Base-by-base conservation (phyloP, 2,329 filamentous ascomycete genomes). In the Mycosphaerella arachidis region DNA sequence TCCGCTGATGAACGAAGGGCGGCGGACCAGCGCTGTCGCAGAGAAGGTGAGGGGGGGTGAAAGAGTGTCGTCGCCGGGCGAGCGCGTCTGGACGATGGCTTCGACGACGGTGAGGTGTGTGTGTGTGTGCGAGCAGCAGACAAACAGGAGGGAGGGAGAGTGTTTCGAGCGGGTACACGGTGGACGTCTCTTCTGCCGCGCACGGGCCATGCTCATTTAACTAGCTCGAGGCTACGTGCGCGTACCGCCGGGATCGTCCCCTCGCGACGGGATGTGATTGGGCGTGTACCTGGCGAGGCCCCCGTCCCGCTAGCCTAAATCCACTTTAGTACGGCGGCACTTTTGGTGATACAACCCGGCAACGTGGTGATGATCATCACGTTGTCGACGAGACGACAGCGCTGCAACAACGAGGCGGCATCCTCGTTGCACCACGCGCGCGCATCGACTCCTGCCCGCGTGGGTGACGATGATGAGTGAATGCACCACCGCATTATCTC, bases 1-100 rank as follows among this genome's bases (percentile, higher is more conserved):
- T 61, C 63, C 59, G 58, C 56, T 61, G 63, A 52, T 63, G 55
- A 67, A 62, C 52, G 63, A 67, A 63, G 63, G 63, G 57, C 59
- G 59, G 57, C 60, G 58, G 63, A 57, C 45, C 48, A 43, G 56
- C 53, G 53, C 53, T 51, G 43, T 52, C 30, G 53, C 58, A 48
- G 53, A 48, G 10, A 43, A n/a, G 54, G 29, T 4, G 35, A 24
- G 24, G 24, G 24, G 1, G 24, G 24, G 35, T 56, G 54, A 56
- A 56, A n/a, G 54, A 56, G 45, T 33, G 54, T 56, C 9, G 29
- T 30, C 27, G 54, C 43, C 46, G 54, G 43, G 40, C 37, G 27
- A 24, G 54, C 43, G 54, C 40, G 45, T 40, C 18, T 30, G 29
- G 13, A 43, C 29, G 30, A 43, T 33, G 33, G 24, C 18, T 55